Percentiles rank a stretch among this genome's conserved stretches.
These are phyloP conservation scores for Neopestalotiopsis rosae DNA, from an alignment of 2,329 filamentous ascomycete genomes.

Conservation along the genomic window DNA sequence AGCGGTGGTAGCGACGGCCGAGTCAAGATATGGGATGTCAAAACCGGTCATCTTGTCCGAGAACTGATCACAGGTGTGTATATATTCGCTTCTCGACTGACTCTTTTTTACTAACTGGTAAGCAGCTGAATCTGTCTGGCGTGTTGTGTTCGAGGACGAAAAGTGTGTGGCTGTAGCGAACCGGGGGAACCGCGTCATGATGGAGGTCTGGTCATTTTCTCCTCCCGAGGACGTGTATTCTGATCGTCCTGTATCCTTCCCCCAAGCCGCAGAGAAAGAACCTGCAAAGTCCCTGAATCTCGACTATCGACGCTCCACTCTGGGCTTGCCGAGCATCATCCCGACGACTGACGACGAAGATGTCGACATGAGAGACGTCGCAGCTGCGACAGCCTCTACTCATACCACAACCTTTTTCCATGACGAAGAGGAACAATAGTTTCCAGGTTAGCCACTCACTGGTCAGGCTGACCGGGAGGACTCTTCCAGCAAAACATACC, in stretches of 20 bases:
- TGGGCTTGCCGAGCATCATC: constrained; percentile 24
- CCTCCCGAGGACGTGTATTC: constrained; percentile 74
- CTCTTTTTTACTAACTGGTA: background rate
- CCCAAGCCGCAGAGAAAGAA: constrained; percentile 52
- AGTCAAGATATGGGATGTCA: constrained; percentile 97
- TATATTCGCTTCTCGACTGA: background rate
- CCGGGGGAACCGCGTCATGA: constrained; percentile 83
- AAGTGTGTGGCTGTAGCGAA: constrained; percentile 96
- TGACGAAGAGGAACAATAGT: constrained; percentile 40
- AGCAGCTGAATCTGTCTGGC: constrained; percentile 88
- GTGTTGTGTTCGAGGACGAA: constrained; percentile 97
- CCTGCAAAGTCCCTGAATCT: constrained; percentile 58
- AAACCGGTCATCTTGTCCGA: constrained; percentile 86
- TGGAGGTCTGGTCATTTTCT: constrained; percentile 99
- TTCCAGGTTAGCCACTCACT: background rate
- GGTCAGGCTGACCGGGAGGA: background rate
- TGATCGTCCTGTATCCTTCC: constrained; percentile 57
- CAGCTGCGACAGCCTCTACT: constrained; percentile 58
- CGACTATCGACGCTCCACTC: constrained; percentile 36
- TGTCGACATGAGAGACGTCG: constrained; percentile 62
- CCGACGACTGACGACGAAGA: constrained; percentile 46
- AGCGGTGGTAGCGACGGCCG: constrained; percentile 96
- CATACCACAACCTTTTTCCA: constrained; percentile 57
- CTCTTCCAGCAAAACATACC: background rate
- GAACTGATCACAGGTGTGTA: constrained; percentile 73